Conservation (phyloP, 2,329 filamentous ascomycete species). For the Alternaria hordeiaustralica region DNA sequence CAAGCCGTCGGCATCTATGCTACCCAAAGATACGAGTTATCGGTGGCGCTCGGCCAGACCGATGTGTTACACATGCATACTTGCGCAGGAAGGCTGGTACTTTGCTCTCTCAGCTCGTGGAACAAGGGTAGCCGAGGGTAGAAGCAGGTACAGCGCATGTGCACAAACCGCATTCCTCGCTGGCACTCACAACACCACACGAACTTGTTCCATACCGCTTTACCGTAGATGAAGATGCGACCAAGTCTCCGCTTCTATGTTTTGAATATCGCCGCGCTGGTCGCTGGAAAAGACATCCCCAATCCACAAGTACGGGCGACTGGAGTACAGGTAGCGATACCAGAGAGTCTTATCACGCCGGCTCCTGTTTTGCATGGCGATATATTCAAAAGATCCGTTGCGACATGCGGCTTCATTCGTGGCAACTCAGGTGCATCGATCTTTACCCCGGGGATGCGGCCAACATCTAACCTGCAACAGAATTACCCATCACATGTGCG, state of each 20-base stretch:
- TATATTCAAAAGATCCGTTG: slow-evolving; percentile 10
- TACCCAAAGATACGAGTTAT: neutral
- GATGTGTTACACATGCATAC: neutral
- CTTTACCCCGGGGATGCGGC: neutral
- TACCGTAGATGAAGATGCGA: neutral
- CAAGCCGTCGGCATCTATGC: neutral
- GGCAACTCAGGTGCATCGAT: slow-evolving; percentile 11
- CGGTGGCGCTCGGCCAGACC: slow-evolving; percentile 10
- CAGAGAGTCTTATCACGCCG: slow-evolving; percentile 8
- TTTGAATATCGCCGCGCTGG: neutral
- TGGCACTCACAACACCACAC: neutral
- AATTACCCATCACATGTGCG: slow-evolving; percentile 9
- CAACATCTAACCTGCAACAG: neutral
- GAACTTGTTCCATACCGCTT: neutral
- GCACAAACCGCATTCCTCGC: neutral
- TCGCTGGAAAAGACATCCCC: neutral
- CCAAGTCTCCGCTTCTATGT: neutral
- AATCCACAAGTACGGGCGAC: neutral
- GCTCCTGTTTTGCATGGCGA: neutral
- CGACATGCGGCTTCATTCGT: slow-evolving; percentile 11
- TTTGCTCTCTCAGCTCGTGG: slow-evolving; percentile 7
- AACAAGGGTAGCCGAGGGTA: slow-evolving; percentile 9
- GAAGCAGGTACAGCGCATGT: neutral
- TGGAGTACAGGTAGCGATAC: neutral
- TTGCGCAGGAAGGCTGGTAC: slow-evolving; percentile 7